Evolutionary conservation across 2,329 filamentous ascomycete species (phyloP).

Genomic region (Dactylonectria macrodidyma): DNA sequence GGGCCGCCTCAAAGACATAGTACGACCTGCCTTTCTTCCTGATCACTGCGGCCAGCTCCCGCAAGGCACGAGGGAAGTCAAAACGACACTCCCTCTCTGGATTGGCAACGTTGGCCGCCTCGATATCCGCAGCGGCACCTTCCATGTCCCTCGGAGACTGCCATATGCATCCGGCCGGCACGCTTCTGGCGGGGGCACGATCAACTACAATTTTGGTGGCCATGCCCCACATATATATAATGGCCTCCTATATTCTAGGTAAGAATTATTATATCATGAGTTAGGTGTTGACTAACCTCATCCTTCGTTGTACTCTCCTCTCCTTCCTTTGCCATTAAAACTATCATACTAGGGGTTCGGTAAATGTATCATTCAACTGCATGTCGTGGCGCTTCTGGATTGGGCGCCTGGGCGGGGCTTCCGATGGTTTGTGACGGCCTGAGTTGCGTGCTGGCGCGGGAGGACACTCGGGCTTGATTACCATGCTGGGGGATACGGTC

Average conservation of each 20-base stretch:
- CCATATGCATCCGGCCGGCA: no score
- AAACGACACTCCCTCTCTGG: no score
- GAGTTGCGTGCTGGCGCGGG: neutral
- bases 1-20: no score
- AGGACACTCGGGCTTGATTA: no score
- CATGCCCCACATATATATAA: neutral
- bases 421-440: neutral
- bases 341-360: neutral
- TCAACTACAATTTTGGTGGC: no score
- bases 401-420: neutral
- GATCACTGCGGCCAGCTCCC: no score
- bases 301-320: neutral
- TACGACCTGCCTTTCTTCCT: no score
- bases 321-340: neutral
- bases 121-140: no score
- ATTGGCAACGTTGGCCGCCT: no score
- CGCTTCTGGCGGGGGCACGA: no score
- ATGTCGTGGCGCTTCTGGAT: neutral
- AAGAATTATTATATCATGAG: neutral
- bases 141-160: no score
- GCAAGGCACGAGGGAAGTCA: no score
- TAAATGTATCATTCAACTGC: neutral
- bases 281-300: neutral
- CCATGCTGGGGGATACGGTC: conserved; percentile 1
- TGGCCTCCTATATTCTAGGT: neutral